phyloP scores from a whole-genome alignment of 805 yeast genomes.

The Metschnikowia peoriensis region DNA sequence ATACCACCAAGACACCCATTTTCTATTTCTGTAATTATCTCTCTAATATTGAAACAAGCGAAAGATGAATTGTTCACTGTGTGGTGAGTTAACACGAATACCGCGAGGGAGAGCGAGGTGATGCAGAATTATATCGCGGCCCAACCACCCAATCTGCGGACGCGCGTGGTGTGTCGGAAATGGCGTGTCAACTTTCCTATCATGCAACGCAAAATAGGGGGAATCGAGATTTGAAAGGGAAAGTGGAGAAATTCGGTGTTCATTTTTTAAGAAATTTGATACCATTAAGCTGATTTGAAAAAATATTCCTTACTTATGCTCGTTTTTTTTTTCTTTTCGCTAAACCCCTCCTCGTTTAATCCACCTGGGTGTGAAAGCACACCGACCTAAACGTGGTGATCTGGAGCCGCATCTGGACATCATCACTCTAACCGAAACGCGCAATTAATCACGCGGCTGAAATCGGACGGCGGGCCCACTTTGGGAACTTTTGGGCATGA shows the following conservation, averaged over 20 bases:
- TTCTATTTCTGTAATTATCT: slow-evolving; percentile 1
- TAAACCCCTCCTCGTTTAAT: neutral
- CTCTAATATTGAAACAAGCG: neutral
- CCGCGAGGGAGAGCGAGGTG: neutral
- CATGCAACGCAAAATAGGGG: neutral
- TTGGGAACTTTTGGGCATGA: too few species aligned
- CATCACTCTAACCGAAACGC: neutral
- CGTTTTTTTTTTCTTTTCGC: neutral
- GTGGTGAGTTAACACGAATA: neutral
- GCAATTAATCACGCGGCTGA: neutral
- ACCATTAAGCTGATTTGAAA: too few species aligned
- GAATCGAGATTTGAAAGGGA: too few species aligned
- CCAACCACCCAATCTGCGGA: neutral
- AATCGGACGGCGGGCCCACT: neutral
- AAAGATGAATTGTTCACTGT: neutral
- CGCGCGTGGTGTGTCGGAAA: neutral
- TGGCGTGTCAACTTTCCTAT: neutral
- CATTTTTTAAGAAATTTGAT: too few species aligned
- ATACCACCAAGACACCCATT: slow-evolving; percentile 24
- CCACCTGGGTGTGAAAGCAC: neutral
- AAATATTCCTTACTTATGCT: too few species aligned
- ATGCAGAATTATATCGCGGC: neutral
- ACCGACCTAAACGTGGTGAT: neutral
- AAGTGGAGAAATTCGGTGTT: too few species aligned
- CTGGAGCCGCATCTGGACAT: neutral